A percentile compares a stretch with the other conserved stretches of the same genome.
Evolutionary conservation across 257 asterid genomes (phyloP).

Genomic region (Solanum arcanum): DNA sequence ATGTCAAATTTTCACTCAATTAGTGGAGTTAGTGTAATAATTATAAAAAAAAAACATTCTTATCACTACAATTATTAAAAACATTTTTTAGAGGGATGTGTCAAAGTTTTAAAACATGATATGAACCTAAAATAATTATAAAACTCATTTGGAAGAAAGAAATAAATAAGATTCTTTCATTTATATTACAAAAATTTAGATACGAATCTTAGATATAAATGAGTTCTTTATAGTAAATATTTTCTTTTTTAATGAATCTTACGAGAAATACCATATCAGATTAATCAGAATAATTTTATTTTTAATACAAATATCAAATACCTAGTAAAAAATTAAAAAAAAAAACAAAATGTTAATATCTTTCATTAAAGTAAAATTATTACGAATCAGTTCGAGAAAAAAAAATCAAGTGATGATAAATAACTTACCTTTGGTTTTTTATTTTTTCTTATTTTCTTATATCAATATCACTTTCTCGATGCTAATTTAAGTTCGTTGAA

Average conservation of each 20-base stretch:
- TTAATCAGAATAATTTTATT: neutral
- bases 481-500: neutral
- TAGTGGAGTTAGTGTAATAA: neutral
- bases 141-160: neutral
- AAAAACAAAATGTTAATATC: neutral
- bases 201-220: neutral
- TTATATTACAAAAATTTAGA: neutral
- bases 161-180: neutral
- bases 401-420: neutral
- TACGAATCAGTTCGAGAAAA: neutral
- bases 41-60: neutral
- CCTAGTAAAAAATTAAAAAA: neutral
- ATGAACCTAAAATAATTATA: neutral
- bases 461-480: neutral
- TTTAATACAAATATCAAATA: neutral
- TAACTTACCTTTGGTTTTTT: neutral
- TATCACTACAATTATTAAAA: neutral
- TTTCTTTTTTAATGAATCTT: neutral
- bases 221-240: fast-evolving
- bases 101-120: neutral
- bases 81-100: neutral
- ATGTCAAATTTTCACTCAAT: neutral
- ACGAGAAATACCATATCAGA: fast-evolving
- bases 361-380: neutral
- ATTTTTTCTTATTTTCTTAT: neutral